These are phyloP conservation scores for Hymenoscyphus albidus DNA, from an alignment of 2,329 filamentous ascomycete genomes.

Conservation along the genomic window DNA sequence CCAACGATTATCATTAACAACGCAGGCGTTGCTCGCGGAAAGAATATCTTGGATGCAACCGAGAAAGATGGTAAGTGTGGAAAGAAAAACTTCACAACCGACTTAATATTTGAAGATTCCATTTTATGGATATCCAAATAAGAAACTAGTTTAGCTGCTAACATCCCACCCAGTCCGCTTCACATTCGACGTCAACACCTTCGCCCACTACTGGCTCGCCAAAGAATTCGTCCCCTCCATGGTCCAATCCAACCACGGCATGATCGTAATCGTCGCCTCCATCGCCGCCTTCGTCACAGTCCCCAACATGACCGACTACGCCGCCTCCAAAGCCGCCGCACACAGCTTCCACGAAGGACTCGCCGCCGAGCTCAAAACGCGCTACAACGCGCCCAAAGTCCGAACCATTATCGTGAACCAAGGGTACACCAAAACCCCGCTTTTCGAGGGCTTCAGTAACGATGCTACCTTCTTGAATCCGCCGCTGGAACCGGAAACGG, in stretches of 20 bases:
- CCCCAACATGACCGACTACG: slow-evolving; percentile 65
- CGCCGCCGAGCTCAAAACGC: slow-evolving; percentile 51
- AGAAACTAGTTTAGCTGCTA: too few relatives aligned
- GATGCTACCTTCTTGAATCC: slow-evolving; percentile 41
- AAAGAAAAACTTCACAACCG: too few relatives aligned
- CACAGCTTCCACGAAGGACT: slow-evolving; percentile 66
- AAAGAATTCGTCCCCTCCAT: slow-evolving; percentile 66
- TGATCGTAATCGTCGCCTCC: slow-evolving; percentile 67
- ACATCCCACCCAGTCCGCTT: slow-evolving; percentile 43
- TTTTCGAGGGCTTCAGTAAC: slow-evolving; percentile 55
- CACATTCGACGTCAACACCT: slow-evolving; percentile 68
- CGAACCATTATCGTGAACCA: slow-evolving; percentile 66
- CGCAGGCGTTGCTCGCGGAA: slow-evolving; percentile 58
- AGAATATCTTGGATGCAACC: slow-evolving; percentile 55
- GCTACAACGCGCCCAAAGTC: slow-evolving; percentile 60
- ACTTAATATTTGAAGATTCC: too few relatives aligned
- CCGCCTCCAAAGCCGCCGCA: slow-evolving; percentile 61
- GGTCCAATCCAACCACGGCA: slow-evolving; percentile 62
- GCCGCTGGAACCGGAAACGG: slow-evolving; percentile 53
- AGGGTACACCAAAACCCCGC: slow-evolving; percentile 57
- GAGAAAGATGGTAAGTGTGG: slow-evolving; percentile 43
- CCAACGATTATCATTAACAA: slow-evolving; percentile 72
- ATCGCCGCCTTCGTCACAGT: slow-evolving; percentile 58
- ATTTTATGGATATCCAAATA: too few relatives aligned
- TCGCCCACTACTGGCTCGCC: slow-evolving; percentile 64